Evolutionary conservation across 345 rosid genomes (phyloP), one percentile per base, ranked within the genome.

Genomic region (Eucalyptus cloeziana): DNA sequence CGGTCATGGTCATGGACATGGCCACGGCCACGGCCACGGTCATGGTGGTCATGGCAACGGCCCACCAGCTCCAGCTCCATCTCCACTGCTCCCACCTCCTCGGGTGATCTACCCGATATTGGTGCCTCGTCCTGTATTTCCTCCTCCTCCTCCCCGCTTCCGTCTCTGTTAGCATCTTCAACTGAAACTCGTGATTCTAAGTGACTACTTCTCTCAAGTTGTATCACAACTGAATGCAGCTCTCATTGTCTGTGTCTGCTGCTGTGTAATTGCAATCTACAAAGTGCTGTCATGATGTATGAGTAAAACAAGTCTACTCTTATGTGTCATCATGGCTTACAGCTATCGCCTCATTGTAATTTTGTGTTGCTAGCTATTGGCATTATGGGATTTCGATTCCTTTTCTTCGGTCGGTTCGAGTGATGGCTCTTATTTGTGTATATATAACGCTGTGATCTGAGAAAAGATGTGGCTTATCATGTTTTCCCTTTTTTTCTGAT

Each of bases 1-100:
- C 1, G 1, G 79, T 0, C 79, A 67, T 4, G 12, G 43, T 0
- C 79, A 69, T 5, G 43, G 76, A 0, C 71, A 62, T 0, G 54
- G 54, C 0, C 80, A 69, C 1, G 2, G 12, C 0, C 40, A 67
- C 0, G 3, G 79, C 0, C 60, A 62, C 5, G 5, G 71, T 3
- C 71, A 64, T 0, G 71, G 71, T 64, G 71, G 37, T 14, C 71
- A n/a, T 64, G 76, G 40, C 40, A 1, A 67, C 3, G 3, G 62
- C 30, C 58, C 0, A 10, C 58, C 58, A 52, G 25, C 58, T 52
- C 54, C 21, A 37, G 27, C 14, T 1, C 81, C 43, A 17, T 13
- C 80, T 17, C 83, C 83, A 2, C 45, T 25, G 9, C 83, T 25
- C 5, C 9, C 47, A 2, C 83, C 47, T 76, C 83, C 9, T 40